Evolutionary conservation across 2,329 filamentous ascomycete species (phyloP).

Genomic region (Diaporthe citrichinensis): DNA sequence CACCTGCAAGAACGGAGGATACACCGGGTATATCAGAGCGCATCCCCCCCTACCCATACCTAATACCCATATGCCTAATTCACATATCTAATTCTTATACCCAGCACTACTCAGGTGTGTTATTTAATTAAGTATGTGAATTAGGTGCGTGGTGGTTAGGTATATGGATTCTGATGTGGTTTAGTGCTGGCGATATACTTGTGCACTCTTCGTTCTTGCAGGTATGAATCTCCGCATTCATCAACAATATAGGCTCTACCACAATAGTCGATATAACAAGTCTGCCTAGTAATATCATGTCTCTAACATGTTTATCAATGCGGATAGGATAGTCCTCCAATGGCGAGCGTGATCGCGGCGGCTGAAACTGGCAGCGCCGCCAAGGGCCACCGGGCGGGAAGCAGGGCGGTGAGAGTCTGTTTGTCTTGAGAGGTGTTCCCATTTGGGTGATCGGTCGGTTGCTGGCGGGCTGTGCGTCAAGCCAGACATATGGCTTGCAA

Average conservation of each 20-base stretch:
- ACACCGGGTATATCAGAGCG: too few relatives aligned
- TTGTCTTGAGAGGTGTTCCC: background rate
- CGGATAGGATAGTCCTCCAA: slow-evolving; percentile 22
- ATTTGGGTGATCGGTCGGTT: background rate
- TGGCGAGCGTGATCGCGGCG: slow-evolving; percentile 4
- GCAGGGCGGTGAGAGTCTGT: slow-evolving; percentile 7
- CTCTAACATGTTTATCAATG: slow-evolving; percentile 23
- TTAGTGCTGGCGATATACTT: too few relatives aligned
- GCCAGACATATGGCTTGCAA: background rate
- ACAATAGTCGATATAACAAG: background rate
- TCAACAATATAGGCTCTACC: background rate
- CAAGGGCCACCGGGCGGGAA: background rate
- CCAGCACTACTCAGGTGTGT: too few relatives aligned
- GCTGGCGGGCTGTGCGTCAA: background rate
- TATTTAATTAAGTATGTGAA: too few relatives aligned
- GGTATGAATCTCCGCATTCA: too few relatives aligned
- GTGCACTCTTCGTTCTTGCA: too few relatives aligned
- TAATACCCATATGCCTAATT: too few relatives aligned
- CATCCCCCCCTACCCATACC: too few relatives aligned
- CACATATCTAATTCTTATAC: too few relatives aligned
- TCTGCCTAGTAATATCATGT: background rate
- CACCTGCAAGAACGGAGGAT: too few relatives aligned
- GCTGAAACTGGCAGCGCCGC: slow-evolving; percentile 22
- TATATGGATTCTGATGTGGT: too few relatives aligned
- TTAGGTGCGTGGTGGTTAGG: too few relatives aligned